Evolutionary conservation across 257 asterid species (phyloP), one percentile per base, ranked within the genome.

Genomic region (Sherardia arvensis): DNA sequence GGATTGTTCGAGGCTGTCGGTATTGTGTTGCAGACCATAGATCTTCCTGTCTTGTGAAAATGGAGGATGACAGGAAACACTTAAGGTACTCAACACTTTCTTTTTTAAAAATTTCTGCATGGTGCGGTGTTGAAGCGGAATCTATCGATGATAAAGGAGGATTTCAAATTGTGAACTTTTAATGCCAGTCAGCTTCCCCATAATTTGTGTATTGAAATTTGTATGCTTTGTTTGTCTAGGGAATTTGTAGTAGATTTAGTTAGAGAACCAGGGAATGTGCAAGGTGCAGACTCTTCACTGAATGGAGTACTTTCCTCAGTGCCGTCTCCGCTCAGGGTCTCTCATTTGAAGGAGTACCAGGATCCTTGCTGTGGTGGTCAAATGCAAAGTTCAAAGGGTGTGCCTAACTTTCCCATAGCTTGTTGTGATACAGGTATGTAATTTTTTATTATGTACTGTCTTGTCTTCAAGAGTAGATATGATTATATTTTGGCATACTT

Each of bases 1-100:
- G 97, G 77, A 87, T 93, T 54, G 99, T 95, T 76, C 85, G 90
- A 69, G 94, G 99, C 67, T 93, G 99, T 84, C 85, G 84, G 73
- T 90, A 90, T 61, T 93, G 99, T 72, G 82, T 34, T 64, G 87
- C 94, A 32, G 99, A 93, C 68, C 93, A 93, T 70, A 84, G 83
- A 67, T 90, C 99, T 26, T 90, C 99, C 30, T 93, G 99, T 79
- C 91, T 90, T 45, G 76, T 93, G 64, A 84, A 82, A 69, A 76
- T 93, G 57, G 87, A 77, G 79, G 96, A 90, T 65, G 97, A 83
- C 61, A 72, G 69, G 61, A 87, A 79, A 67, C 53, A 73, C 66
- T 69, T 80, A 55, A 84, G 96, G 99, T 90, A 70, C 63, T 58
- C 57, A 48, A 32, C 60, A 45, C 56, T 12, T 64, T 67, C 53